Base-by-base conservation (phyloP, 768 basidiomycete species). In the Phylloporus arenicola region DNA sequence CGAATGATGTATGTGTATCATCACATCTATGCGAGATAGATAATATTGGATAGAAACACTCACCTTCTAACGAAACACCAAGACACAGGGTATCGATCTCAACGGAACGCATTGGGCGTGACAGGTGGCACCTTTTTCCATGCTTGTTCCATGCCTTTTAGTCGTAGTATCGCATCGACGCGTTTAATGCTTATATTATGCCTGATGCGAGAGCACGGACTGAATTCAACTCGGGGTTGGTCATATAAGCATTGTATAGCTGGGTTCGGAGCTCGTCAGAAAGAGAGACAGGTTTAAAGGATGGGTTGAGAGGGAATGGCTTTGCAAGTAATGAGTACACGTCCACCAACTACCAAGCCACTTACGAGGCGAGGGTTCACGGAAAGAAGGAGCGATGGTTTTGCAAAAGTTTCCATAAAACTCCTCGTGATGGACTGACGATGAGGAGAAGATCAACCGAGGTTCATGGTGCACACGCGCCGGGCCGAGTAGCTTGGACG, bases 251-350 rank as follows among this genome's bases (percentile, higher is more conserved):
- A 6, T 68, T 54, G 65, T 84, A 93, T 34, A 94, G 78, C 17
- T 64, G 64, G 1, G 75, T 70, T 38, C 83, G 77, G 35, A 79
- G 64, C 7, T 57, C 62, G 56, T 92, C 80, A 2, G 89, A 86
- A 42, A 90, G 70, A 6, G 92, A 91, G 6, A 80, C 67, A 11
- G 86, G 92, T 57, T 78, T 80, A 70, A 93, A 95, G 1, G 86
- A 81, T 6, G 81, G 81, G 61, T 95, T 94, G 68, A 88, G 72
- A 12, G 89, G 88, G 64, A 93, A 93, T 0, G 90, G 91, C 90
- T 93, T 50, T 16, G 47, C 1, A 11, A 33, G 4, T 14, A 11
- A 43, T 57, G 13, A 55, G 46, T 35, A 20, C 5, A 39, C 6
- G 2, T 24, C 22, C n/a, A 30, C 19, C 20, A 44, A 54, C 68